A percentile compares a stretch with the other conserved stretches of the same genome.
Conservation (phyloP, 352 stramenopile species). For the Phytophthora constricta region DNA sequence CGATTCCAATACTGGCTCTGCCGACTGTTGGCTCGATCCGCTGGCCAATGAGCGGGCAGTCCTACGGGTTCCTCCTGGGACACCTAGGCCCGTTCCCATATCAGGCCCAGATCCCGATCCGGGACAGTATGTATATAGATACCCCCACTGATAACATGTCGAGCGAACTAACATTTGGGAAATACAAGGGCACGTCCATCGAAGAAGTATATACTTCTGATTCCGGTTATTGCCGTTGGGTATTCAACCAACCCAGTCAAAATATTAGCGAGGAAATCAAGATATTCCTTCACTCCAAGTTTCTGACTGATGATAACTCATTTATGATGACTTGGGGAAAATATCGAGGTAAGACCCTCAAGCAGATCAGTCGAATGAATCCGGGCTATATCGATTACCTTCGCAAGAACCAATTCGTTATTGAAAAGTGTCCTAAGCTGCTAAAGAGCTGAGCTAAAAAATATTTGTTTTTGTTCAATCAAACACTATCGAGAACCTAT, state of each 20-base stretch:
- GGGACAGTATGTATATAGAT: too few species aligned
- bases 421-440: constrained; percentile 27
- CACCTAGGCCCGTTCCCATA: too few species aligned
- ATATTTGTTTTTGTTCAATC: neutral
- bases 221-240: too few species aligned
- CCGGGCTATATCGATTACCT: constrained; percentile 14
- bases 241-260: too few species aligned
- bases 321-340: constrained; percentile 35
- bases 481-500: neutral
- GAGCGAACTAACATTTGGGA: constrained; percentile 29
- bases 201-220: too few species aligned
- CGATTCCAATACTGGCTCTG: too few species aligned
- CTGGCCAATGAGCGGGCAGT: too few species aligned
- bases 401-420: too few species aligned
- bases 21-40: too few species aligned
- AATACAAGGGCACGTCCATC: constrained; percentile 26
- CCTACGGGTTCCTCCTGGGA: too few species aligned
- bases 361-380: constrained; percentile 23
- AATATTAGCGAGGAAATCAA: constrained; percentile 26
- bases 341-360: constrained; percentile 18
- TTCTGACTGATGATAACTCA: constrained; percentile 18
- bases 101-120: too few species aligned
- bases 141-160: constrained; percentile 20
- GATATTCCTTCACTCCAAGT: constrained; percentile 22
- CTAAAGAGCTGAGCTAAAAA: neutral